Evolutionary conservation across 2,329 filamentous ascomycete genomes (phyloP).

Genomic region (Phyllosticta citriasiana): DNA sequence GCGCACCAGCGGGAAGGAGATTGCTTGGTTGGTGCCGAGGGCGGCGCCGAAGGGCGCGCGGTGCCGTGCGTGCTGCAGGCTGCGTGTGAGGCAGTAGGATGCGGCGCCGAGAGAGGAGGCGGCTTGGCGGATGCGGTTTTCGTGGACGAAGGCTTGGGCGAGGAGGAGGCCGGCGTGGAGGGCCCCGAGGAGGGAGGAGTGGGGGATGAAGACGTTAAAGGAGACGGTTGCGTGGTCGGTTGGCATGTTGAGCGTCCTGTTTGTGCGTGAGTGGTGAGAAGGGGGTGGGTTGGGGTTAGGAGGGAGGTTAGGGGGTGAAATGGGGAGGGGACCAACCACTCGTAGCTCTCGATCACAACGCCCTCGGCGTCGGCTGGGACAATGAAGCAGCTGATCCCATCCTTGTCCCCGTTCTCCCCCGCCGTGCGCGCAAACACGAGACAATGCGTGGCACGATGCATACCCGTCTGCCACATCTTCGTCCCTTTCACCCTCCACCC

Average conservation of each 20-base stretch:
- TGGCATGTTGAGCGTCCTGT: slow-evolving; percentile 54
- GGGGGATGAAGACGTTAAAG: slow-evolving; percentile 48
- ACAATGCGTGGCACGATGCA: slow-evolving; percentile 52
- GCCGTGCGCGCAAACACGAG: slow-evolving; percentile 52
- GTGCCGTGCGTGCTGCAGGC: slow-evolving; percentile 45
- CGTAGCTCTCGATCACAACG: slow-evolving; percentile 46
- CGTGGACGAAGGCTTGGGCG: slow-evolving; percentile 54
- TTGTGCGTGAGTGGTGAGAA: neutral
- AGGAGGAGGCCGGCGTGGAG: slow-evolving; percentile 47
- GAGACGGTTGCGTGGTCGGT: slow-evolving; percentile 54
- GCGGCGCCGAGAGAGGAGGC: slow-evolving; percentile 51
- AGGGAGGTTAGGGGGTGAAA: neutral
- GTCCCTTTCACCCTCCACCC: slow-evolving; percentile 47
- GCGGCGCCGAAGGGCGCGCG: slow-evolving; percentile 48
- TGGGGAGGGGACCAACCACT: slow-evolving; percentile 33
- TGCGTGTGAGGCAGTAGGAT: slow-evolving; percentile 49
- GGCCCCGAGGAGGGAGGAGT: slow-evolving; percentile 42
- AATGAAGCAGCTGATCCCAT: slow-evolving; percentile 52
- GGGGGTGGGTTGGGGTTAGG: neutral
- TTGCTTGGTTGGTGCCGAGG: slow-evolving; percentile 50
- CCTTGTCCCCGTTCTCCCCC: slow-evolving; percentile 41
- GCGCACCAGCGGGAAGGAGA: slow-evolving; percentile 56
- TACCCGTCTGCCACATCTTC: slow-evolving; percentile 58
- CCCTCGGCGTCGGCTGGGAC: slow-evolving; percentile 45
- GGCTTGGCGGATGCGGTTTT: slow-evolving; percentile 56